Conservation (phyloP, 306 rosid genomes). For the Luffa acutangula region DNA sequence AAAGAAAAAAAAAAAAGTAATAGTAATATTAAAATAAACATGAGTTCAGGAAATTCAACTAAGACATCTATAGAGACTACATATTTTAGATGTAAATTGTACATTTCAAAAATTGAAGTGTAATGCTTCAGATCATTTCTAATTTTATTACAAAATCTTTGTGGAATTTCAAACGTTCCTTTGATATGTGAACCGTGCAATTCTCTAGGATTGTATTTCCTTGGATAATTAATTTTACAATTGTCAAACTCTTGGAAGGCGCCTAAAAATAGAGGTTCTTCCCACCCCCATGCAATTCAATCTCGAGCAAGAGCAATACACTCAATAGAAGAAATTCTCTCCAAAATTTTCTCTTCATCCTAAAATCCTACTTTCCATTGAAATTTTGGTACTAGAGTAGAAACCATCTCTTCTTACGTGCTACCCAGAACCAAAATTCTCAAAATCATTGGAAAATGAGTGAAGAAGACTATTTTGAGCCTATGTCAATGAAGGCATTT, state of each 20-base stretch:
- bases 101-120: background rate
- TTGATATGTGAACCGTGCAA: background rate
- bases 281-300: background rate
- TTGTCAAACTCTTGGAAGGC: background rate
- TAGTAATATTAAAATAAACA: background rate
- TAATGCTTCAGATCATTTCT: background rate
- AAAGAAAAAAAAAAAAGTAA: background rate
- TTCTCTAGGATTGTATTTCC: background rate
- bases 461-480: no score
- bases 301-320: background rate
- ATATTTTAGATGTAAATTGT: background rate
- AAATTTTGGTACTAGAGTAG: background rate
- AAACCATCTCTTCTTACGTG: background rate
- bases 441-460: no score
- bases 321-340: no score
- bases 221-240: background rate
- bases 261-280: background rate
- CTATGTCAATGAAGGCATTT: no score
- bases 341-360: no score
- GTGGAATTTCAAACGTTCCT: background rate
- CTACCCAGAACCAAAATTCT: no score
- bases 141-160: background rate
- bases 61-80: background rate
- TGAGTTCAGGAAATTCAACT: background rate
- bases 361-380: background rate